Percentiles rank a stretch among this genome's conserved stretches.
phyloP scores from a whole-genome alignment of 176 grass and related monocot genomes.

The Panicum miliaceum region DNA sequence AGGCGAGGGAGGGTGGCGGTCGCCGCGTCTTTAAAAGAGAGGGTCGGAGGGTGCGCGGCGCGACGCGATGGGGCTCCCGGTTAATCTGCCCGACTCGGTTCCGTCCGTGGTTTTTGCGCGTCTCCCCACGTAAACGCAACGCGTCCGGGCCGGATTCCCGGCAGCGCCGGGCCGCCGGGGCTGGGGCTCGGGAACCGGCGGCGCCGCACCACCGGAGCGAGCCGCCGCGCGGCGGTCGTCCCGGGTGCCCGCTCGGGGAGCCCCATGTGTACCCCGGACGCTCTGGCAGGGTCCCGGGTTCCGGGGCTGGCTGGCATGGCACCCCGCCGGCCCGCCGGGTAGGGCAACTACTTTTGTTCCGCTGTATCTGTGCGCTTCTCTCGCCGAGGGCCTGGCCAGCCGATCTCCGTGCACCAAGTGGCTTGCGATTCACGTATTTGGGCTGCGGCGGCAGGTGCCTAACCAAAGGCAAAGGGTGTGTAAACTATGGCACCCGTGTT shows the following conservation, averaged over 20 bases:
- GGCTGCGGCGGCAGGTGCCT: not conserved
- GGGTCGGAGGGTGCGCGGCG: not conserved
- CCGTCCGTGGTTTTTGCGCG: conserved; percentile 17
- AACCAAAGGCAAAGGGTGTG: not conserved
- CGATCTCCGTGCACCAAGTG: not conserved
- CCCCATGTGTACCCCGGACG: conserved; percentile 15
- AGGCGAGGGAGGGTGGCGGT: not conserved
- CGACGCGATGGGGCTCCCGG: not conserved
- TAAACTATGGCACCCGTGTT: not conserved
- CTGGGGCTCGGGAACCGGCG: conserved; percentile 1
- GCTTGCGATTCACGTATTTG: not conserved
- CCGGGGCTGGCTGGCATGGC: conserved; percentile 32
- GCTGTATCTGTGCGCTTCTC: not conserved
- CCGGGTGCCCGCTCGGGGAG: not conserved
- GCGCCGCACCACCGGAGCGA: not conserved
- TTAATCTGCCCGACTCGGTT: not conserved
- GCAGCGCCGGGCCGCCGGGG: too few relatives aligned
- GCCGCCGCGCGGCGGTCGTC: not conserved
- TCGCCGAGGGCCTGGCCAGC: not conserved
- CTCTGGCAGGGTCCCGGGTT: conserved; percentile 45
- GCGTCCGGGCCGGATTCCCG: not conserved
- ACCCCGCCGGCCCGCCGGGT: not conserved
- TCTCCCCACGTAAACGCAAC: not conserved
- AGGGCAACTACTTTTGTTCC: conserved; percentile 18
- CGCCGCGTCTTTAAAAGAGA: conserved; percentile 25